phyloP scores from a whole-genome alignment of 2,329 filamentous ascomycete species.

The Aspergillus alliaceus region DNA sequence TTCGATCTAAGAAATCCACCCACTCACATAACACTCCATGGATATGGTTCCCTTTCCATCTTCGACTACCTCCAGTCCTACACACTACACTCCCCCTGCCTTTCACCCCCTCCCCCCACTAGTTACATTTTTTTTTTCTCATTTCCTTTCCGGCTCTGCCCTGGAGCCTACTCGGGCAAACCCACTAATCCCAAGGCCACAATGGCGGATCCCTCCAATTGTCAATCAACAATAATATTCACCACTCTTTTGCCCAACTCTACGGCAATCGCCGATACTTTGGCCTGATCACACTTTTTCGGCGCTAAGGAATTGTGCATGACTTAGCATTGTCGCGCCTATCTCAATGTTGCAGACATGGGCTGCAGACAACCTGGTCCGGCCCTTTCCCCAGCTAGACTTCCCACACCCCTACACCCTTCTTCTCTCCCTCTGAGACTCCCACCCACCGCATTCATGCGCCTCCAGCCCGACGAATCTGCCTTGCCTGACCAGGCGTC shows the following conservation, averaged over 20 bases:
- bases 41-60: neutral
- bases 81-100: neutral
- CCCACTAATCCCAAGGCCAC: slow-evolving; percentile 8
- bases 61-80: neutral
- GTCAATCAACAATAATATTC: slow-evolving; percentile 9
- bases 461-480: slow-evolving; percentile 29
- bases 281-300: slow-evolving; percentile 25
- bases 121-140: neutral
- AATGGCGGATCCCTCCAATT: slow-evolving; percentile 14
- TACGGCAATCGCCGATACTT: slow-evolving; percentile 21
- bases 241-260: neutral
- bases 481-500: slow-evolving; percentile 37
- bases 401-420: slow-evolving; percentile 16
- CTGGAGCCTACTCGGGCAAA: slow-evolving; percentile 5
- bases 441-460: slow-evolving; percentile 27
- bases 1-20: neutral
- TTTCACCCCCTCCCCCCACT: neutral
- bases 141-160: neutral
- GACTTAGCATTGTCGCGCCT: slow-evolving; percentile 21
- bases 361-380: slow-evolving; percentile 29
- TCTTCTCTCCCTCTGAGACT: slow-evolving; percentile 11
- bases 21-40: neutral
- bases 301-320: slow-evolving; percentile 33
- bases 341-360: slow-evolving; percentile 28
- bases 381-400: slow-evolving; percentile 17